Evolutionary conservation across 306 rosid genomes (phyloP), one percentile per base, ranked within the genome.

Genomic region (Lathyrus aphaca): DNA sequence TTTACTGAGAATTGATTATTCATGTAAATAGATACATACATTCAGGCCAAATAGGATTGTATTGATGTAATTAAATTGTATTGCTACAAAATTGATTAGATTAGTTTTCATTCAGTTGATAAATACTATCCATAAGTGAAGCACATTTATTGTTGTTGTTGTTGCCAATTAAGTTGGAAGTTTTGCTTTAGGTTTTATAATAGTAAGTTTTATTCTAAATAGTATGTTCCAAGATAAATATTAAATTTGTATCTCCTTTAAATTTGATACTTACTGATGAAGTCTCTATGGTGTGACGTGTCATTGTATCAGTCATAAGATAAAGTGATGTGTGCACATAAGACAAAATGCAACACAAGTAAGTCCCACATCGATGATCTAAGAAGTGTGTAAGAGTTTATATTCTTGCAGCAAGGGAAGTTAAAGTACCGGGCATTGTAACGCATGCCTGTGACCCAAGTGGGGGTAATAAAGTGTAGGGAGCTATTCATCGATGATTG

Each of bases 401-500:
- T 68, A 68, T 2, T 1, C 0, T 0, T 0, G 8, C 1, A 0
- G 4, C 0, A 5, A 1, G 3, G 5, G 0, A 0, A 0, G 0
- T 4, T 0, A 0, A 0, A 0, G 0, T 0, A 55, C 43, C 29
- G 65, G 54, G 65, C 30, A 6, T 40, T 29, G 74, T 69, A 0
- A 13, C 64, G 35, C 6, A 0, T 0, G 64, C 64, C 11, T 68
- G 27, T 68, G 3, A 68, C 74, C 64, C 64, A 55, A 69, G 74
- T 39, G 64, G 53, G 74, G 40, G 23, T 53, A 68, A 4, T 53
- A 54, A 38, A 8, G 15, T 68, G 49, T 1, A 15, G 70, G 68
- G 4, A 18, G 5, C 1, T 4, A 3, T 18, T 2, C 1, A 1
- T n/a, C n/a, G n/a, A n/a, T 0, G 16, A 0, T 16, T 48, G 42